Percentiles rank a stretch among this genome's conserved stretches.
phyloP scores from a whole-genome alignment of 306 rosid species.

The Quercus bicolor region DNA sequence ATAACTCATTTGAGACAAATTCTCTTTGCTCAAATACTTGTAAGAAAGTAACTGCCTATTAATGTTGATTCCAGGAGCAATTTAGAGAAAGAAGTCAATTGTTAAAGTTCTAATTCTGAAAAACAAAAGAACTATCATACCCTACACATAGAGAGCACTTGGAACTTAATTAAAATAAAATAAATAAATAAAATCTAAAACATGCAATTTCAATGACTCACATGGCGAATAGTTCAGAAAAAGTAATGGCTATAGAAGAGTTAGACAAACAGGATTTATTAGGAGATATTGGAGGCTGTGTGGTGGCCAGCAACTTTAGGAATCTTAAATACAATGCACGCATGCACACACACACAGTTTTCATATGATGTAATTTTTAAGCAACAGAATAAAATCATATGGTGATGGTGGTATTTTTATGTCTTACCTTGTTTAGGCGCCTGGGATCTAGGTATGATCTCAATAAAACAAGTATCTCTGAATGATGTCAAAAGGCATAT shows the following conservation, averaged over 20 bases:
- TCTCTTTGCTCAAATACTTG: not conserved
- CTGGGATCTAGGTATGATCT: conserved; percentile 60
- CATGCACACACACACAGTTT: not conserved
- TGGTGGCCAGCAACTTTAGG: not conserved
- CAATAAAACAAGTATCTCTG: conserved; percentile 83
- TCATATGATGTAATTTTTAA: not conserved
- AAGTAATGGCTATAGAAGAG: not conserved
- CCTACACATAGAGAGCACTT: not conserved
- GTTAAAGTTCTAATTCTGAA: not conserved
- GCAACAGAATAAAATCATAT: not conserved
- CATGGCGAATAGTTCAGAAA: not conserved
- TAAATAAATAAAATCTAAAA: not conserved
- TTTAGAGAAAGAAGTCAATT: not conserved
- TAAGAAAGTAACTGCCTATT: not conserved
- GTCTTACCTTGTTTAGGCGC: conserved; percentile 65
- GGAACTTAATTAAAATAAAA: not conserved
- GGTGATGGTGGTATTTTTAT: not conserved
- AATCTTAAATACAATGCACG: not conserved
- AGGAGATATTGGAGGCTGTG: not conserved
- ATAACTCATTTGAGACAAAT: not conserved
- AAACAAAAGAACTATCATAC: not conserved
- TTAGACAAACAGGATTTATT: not conserved
- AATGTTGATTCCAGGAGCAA: not conserved
- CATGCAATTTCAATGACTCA: not conserved
- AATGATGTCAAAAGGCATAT: conserved; percentile 87